Evolutionary conservation across 2,329 filamentous ascomycete species (phyloP).

Genomic region (Talaromyces atroroseus): DNA sequence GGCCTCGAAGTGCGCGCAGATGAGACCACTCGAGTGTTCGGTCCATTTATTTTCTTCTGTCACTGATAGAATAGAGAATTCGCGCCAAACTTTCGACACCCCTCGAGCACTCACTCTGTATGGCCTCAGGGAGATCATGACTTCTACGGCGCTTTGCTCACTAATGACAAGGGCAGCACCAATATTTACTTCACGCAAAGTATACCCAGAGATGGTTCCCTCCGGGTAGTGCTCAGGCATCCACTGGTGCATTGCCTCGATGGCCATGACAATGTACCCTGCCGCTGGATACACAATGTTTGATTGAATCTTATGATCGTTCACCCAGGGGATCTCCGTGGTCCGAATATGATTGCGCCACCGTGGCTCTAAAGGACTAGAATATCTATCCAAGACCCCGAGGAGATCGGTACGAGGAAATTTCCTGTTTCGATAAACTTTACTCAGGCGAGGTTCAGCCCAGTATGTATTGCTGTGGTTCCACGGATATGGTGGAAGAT

Average conservation of each 20-base stretch:
- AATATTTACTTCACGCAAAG: constrained; percentile 14
- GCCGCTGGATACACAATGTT: constrained; percentile 27
- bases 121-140: neutral
- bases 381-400: constrained; percentile 5
- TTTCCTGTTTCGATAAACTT: constrained; percentile 11
- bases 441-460: constrained; percentile 10
- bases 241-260: constrained; percentile 22
- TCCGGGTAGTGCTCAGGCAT: neutral
- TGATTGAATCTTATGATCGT: constrained; percentile 19
- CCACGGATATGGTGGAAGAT: constrained; percentile 15
- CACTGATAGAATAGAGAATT: constrained; percentile 22
- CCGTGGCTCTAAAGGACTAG: constrained; percentile 13
- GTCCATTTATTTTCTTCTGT: constrained; percentile 20
- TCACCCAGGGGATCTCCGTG: constrained; percentile 21
- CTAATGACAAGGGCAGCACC: constrained; percentile 12
- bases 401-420: constrained; percentile 16
- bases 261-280: constrained; percentile 22
- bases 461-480: constrained; percentile 14
- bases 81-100: constrained; percentile 6
- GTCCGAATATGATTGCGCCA: constrained; percentile 20
- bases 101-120: neutral
- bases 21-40: constrained; percentile 21
- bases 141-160: neutral
- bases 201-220: constrained; percentile 2
- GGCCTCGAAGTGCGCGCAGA: constrained; percentile 6